A percentile compares a stretch with the other conserved stretches of the same genome.
phyloP scores from a whole-genome alignment of 1,284 basidiomycete genomes.

The Austropuccinia psidii region DNA sequence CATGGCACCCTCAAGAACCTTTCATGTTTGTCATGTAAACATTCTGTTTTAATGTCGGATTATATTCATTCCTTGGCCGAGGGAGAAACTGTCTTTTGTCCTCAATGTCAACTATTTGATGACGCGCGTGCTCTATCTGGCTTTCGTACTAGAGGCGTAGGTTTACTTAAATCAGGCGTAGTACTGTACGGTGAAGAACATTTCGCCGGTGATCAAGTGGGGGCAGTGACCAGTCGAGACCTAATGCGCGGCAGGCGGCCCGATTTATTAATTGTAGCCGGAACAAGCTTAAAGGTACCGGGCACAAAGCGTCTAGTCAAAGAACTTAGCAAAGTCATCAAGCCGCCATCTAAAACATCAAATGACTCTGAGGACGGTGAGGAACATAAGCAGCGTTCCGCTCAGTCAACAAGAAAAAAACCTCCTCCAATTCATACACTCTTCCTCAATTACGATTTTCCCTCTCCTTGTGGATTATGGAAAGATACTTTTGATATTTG shows the following conservation, averaged over 20 bases:
- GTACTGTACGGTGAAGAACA: constrained; percentile 86
- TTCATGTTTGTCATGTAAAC: constrained; percentile 71
- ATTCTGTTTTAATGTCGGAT: constrained; percentile 59
- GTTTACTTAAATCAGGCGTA: constrained; percentile 73
- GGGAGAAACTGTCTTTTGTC: constrained; percentile 67
- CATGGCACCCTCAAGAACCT: constrained; percentile 75
- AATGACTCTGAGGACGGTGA: constrained; percentile 36
- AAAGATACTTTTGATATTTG: constrained; percentile 84
- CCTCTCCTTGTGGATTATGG: constrained; percentile 75
- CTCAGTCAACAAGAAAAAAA: constrained; percentile 43
- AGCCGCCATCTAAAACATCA: constrained; percentile 40
- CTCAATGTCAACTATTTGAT: constrained; percentile 65
- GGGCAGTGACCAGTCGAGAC: constrained; percentile 66
- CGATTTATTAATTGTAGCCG: constrained; percentile 80
- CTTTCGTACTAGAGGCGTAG: constrained; percentile 72
- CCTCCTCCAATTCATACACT: constrained; percentile 59
- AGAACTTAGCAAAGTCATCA: constrained; percentile 76
- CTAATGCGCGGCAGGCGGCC: constrained; percentile 60
- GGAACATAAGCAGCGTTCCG: constrained; percentile 41
- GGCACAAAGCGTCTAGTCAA: constrained; percentile 88
- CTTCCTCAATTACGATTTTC: constrained; percentile 83
- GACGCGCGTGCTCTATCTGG: constrained; percentile 63
- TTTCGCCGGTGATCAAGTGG: constrained; percentile 77
- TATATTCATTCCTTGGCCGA: constrained; percentile 55
- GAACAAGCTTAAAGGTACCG: constrained; percentile 79